phyloP scores from a whole-genome alignment of 352 stramenopile species.

The Phytophthora pluvialis region DNA sequence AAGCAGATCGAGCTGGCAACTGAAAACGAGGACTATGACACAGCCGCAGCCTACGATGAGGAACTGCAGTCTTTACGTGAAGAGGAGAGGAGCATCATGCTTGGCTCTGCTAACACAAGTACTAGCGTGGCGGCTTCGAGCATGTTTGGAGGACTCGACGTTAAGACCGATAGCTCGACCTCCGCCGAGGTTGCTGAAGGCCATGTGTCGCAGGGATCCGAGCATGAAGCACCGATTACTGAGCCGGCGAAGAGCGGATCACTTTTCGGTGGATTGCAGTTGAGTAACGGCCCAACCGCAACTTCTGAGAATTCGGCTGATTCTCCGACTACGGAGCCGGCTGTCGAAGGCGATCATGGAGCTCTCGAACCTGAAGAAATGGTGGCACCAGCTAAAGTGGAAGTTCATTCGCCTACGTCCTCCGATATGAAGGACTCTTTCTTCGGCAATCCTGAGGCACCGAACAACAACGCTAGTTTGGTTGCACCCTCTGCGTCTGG shows the following conservation, averaged over 20 bases:
- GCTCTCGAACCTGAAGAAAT: slow-evolving; percentile 16
- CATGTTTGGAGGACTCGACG: slow-evolving; percentile 42
- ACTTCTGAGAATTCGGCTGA: slow-evolving; percentile 18
- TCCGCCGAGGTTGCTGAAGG: slow-evolving; percentile 13
- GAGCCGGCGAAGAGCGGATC: slow-evolving; percentile 14
- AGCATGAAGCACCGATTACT: slow-evolving; percentile 16
- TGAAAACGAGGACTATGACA: slow-evolving; percentile 76
- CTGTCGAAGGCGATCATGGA: slow-evolving; percentile 15
- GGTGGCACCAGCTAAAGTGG: slow-evolving; percentile 12
- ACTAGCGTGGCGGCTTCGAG: slow-evolving; percentile 15
- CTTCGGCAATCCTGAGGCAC: slow-evolving; percentile 41
- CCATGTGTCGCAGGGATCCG: slow-evolving; percentile 8
- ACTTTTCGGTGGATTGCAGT: slow-evolving; percentile 51
- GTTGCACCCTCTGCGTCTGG: slow-evolving; percentile 31
- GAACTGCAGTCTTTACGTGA: slow-evolving; percentile 64
- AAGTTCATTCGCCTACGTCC: slow-evolving; percentile 45
- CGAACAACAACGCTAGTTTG: slow-evolving; percentile 21
- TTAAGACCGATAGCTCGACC: slow-evolving; percentile 14
- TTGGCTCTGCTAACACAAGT: slow-evolving; percentile 9
- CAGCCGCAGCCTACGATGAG: slow-evolving; percentile 62
- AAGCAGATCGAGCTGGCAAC: slow-evolving; percentile 73
- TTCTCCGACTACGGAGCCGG: slow-evolving; percentile 11
- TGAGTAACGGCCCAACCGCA: slow-evolving; percentile 31
- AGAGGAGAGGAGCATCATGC: slow-evolving; percentile 50
- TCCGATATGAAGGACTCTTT: slow-evolving; percentile 60